Evolutionary conservation across 768 basidiomycete genomes (phyloP).

Genomic region (Mycena galericulata): DNA sequence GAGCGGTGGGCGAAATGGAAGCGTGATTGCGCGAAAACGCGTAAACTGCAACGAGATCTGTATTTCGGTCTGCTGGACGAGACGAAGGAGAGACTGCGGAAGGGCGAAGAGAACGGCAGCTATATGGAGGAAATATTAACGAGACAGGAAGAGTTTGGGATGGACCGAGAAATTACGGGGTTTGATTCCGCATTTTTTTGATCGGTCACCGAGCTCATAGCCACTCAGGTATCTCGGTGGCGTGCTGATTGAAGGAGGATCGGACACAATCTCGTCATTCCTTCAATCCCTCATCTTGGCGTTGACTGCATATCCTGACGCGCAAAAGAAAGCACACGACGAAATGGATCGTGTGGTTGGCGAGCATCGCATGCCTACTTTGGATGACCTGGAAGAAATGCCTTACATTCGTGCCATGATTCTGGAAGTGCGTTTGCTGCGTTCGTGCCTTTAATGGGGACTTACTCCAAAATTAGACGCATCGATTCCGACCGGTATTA

Average conservation of each 20-base stretch:
- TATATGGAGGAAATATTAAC: conserved; percentile 48
- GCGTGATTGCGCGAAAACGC: conserved; percentile 34
- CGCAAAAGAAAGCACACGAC: no score
- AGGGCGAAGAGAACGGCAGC: conserved; percentile 42
- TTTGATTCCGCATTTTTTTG: background rate
- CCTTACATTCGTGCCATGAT: conserved; percentile 42
- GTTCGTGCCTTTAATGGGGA: background rate
- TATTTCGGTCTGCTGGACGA: conserved; percentile 45
- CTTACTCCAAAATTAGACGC: background rate
- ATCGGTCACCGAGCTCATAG: background rate
- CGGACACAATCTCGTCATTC: conserved; percentile 44
- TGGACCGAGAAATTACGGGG: conserved; percentile 22
- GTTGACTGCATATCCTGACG: conserved; percentile 29
- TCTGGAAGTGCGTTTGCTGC: conserved; percentile 31
- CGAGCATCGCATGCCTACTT: conserved; percentile 35
- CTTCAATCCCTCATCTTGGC: conserved; percentile 42
- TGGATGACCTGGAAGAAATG: conserved; percentile 37
- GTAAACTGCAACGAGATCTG: conserved; percentile 41
- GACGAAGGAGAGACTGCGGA: conserved; percentile 39
- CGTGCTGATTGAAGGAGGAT: conserved; percentile 44
- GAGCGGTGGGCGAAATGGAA: conserved; percentile 53
- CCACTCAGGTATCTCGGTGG: conserved; percentile 44
- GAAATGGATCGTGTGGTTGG: conserved; percentile 43
- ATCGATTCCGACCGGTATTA: conserved; percentile 23
- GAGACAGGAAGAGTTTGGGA: conserved; percentile 20